Evolutionary conservation across 306 rosid species (phyloP), one percentile per base, ranked within the genome.

Genomic region (Rosa multiflora): DNA sequence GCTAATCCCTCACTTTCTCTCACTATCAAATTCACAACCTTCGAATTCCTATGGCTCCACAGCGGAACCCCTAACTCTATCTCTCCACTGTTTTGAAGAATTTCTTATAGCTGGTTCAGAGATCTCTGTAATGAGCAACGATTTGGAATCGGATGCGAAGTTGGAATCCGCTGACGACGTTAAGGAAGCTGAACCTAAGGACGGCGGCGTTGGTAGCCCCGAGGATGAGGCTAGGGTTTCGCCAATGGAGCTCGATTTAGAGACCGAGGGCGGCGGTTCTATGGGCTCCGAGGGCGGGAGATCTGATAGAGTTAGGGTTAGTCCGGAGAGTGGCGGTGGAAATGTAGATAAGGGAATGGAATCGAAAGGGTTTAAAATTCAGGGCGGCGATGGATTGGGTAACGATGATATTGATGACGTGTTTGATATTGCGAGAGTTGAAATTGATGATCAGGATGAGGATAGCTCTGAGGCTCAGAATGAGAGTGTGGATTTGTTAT

Each of bases 51-150:
- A 81, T 77, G 85, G 71, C 74, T 64, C 47, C 67, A 49, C 62
- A 18, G 13, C 75, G 51, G 72, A 62, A 51, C 47, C 81, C 66
- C 69, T 39, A 40, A 51, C 88, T 80, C 61, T 23, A 48, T 76
- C 49, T 67, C 64, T 67, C 10, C 72, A 40, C 14, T 39, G 4
- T 4, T 35, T 10, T 7, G 26, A 35, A 8, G 2, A 39, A 67
- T 39, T 9, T 8, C 46, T 14, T 63, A 47, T 21, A 37, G 14
- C 76, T 29, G 23, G 51, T 74, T 67, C 83, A 20, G 82, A 68
- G 77, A 67, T 78, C 67, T 87, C 85, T 79, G 79, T 84, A 86
- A 91, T 90, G 96, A 89, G 78, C 83, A 82, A 47, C 82, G 91
- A 71, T 82, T 75, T 78, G 74, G 82, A 85, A 32, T 82, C 83